Evolutionary conservation across 1,284 basidiomycete species (phyloP).

Genomic region (Pseudozyma flocculosa): DNA sequence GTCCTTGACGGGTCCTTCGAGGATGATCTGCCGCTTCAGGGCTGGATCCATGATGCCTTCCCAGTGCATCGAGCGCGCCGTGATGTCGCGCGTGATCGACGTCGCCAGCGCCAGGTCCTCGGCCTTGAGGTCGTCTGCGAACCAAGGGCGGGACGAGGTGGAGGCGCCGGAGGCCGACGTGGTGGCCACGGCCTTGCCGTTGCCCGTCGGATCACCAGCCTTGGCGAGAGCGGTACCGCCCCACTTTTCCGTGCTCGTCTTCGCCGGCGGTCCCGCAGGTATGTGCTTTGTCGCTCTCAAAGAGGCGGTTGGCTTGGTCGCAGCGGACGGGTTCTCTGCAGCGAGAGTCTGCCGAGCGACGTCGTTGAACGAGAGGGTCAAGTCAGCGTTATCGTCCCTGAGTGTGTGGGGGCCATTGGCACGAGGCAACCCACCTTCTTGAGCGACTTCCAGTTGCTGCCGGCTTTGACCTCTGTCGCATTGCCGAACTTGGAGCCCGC

Average conservation of each 20-base stretch:
- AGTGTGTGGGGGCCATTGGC: too few species aligned
- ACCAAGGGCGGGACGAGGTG: constrained; percentile 42
- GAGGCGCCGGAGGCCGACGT: background rate
- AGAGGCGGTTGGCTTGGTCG: too few species aligned
- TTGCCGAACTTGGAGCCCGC: too few species aligned
- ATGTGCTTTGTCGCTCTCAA: too few species aligned
- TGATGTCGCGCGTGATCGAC: background rate
- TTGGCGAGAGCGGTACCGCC: background rate
- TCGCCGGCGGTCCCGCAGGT: too few species aligned
- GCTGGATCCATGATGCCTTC: constrained; percentile 37
- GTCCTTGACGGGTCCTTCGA: constrained; percentile 29
- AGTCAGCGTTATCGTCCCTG: too few species aligned
- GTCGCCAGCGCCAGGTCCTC: constrained; percentile 43
- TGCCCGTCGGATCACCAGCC: too few species aligned
- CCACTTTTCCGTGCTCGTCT: too few species aligned
- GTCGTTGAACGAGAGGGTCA: background rate
- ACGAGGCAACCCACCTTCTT: constrained; percentile 10
- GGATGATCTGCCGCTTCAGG: constrained; percentile 39
- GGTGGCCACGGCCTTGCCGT: background rate
- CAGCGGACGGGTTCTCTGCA: too few species aligned
- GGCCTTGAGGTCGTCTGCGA: constrained; percentile 50
- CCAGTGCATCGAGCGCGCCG: constrained; percentile 21
- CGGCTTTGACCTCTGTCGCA: constrained; percentile 11
- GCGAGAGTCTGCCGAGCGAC: too few species aligned
- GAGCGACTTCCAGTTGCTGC: constrained; percentile 53